Conservation (phyloP, 805 yeast genomes). For the Candida sonorensis region DNA sequence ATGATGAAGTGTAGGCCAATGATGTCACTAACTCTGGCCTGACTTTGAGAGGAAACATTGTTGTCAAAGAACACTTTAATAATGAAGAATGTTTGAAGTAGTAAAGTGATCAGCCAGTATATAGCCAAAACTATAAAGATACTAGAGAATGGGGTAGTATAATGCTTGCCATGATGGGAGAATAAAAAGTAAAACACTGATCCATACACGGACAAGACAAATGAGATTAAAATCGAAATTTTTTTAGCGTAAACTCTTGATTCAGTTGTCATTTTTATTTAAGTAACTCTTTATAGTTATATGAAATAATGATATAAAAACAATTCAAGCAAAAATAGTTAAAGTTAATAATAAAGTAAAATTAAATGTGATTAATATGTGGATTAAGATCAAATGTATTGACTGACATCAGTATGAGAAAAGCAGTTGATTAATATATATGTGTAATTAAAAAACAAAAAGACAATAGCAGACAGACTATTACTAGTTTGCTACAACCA, state of each 20-base stretch:
- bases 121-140: conserved; percentile 39
- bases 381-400: too few species aligned
- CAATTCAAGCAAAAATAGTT: too few species aligned
- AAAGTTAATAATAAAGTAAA: too few species aligned
- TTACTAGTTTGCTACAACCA: too few species aligned
- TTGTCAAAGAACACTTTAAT: conserved; percentile 31
- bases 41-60: conserved; percentile 15
- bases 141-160: conserved; percentile 67
- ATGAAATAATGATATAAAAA: too few species aligned
- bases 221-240: conserved; percentile 44
- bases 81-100: conserved; percentile 47
- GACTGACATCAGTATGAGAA: not conserved
- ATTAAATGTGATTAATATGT: too few species aligned
- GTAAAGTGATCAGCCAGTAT: conserved; percentile 52
- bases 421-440: too few species aligned
- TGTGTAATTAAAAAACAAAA: too few species aligned
- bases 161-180: conserved; percentile 36
- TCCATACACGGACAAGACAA: conserved; percentile 49
- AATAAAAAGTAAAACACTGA: conserved; percentile 52
- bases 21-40: conserved; percentile 28
- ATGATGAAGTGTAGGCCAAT: conserved; percentile 58
- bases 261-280: conserved; percentile 10
- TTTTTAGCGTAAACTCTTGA: conserved; percentile 18
- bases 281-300: not conserved
- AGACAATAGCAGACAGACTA: too few species aligned